Evolutionary conservation across 2,329 filamentous ascomycete genomes (phyloP).

Genomic region (Mollisiaceae sp.): DNA sequence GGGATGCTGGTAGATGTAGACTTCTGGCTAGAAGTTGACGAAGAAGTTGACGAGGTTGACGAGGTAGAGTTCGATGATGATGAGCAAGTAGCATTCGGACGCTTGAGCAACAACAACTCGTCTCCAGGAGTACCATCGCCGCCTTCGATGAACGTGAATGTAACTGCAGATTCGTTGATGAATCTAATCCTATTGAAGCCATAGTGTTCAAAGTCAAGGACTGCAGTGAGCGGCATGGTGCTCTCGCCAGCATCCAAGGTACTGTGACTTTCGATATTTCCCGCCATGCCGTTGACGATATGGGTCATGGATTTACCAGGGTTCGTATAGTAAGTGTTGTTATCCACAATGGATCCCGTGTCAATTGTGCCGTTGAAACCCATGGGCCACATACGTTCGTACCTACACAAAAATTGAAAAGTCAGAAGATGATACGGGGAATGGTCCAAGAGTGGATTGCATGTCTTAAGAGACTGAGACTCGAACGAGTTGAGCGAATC

Average conservation of each 20-base stretch:
- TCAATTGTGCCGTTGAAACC: constrained; percentile 55
- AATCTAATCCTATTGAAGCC: constrained; percentile 55
- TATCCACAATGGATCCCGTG: constrained; percentile 59
- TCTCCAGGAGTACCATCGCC: background rate
- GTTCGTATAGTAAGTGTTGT: constrained; percentile 55
- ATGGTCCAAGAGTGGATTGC: too few relatives aligned
- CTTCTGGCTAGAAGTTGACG: background rate
- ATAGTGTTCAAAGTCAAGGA: constrained; percentile 52
- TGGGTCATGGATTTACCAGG: constrained; percentile 55
- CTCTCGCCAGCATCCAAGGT: constrained; percentile 44
- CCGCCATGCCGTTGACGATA: constrained; percentile 58
- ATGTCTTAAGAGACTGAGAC: too few relatives aligned
- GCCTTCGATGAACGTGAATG: constrained; percentile 9
- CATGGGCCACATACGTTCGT: constrained; percentile 57
- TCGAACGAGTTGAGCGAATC: too few relatives aligned
- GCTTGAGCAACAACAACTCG: constrained; percentile 10
- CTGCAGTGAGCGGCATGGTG: constrained; percentile 49
- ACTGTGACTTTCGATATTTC: constrained; percentile 57
- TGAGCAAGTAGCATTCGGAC: constrained; percentile 2
- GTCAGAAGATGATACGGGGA: too few relatives aligned
- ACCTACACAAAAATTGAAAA: too few relatives aligned
- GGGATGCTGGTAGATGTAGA: background rate
- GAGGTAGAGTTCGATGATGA: background rate
- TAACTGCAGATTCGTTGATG: constrained; percentile 26
- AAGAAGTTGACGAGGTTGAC: too few relatives aligned